Evolutionary conservation across 2,329 filamentous ascomycete genomes (phyloP).

Genomic region (Penicillium sclerotigenum): DNA sequence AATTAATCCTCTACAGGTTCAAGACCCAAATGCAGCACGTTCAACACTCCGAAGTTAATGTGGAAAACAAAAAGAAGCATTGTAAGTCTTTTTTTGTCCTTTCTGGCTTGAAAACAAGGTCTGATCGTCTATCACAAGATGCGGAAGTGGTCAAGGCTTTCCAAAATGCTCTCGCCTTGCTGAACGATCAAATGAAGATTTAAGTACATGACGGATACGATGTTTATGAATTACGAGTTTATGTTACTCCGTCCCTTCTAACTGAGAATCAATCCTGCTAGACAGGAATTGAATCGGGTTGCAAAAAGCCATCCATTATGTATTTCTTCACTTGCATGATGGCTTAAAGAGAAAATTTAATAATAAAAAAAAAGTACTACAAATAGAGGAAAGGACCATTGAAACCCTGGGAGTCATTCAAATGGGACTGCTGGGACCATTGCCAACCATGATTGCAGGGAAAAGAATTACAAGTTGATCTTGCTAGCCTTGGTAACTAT

Average conservation of each 20-base stretch:
- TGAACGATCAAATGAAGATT: conserved; percentile 33
- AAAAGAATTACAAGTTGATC: background rate
- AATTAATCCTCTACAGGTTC: conserved; percentile 51
- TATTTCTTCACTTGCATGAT: background rate
- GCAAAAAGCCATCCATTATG: background rate
- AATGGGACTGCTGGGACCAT: background rate
- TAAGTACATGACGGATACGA: background rate
- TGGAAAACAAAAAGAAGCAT: conserved; percentile 74
- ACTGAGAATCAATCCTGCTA: background rate
- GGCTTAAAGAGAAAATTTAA: background rate
- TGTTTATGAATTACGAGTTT: conserved; percentile 3
- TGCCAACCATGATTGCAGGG: background rate
- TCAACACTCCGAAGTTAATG: conserved; percentile 65
- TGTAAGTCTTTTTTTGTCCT: conserved; percentile 55
- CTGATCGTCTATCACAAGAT: conserved; percentile 32
- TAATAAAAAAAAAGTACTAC: background rate
- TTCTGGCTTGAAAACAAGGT: background rate
- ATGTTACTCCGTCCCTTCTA: background rate
- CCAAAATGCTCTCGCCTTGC: conserved; percentile 46
- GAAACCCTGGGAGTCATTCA: background rate
- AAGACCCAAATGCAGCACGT: conserved; percentile 77
- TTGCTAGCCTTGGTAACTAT: background rate
- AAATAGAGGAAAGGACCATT: background rate
- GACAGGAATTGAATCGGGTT: background rate
- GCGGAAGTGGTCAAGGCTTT: conserved; percentile 48